Base-by-base conservation (phyloP, 2,329 filamentous ascomycete species). In the Colletotrichum karsti region DNA sequence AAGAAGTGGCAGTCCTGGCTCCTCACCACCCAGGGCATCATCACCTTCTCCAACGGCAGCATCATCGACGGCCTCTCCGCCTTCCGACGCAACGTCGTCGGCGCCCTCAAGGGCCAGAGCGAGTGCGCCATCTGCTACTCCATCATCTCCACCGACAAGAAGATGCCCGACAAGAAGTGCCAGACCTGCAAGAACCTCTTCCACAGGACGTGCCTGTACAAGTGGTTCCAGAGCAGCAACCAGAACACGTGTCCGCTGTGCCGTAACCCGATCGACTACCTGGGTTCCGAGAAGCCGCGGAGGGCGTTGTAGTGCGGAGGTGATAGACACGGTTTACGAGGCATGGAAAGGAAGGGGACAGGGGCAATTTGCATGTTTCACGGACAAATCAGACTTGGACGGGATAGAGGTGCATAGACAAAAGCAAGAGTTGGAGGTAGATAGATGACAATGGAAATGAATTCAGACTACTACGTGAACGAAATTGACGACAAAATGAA, bases 91-190 rank as follows among this genome's bases (percentile, higher is more conserved):
- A 98, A 98, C 78, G 91, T 99, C 12, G 88, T 91, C 13, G 93
- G 94, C 1, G 93, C 93, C 4, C 86, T 99, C 72, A 96, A 97
- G 82, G 96, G 95, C 37, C 95, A 98, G 80, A 93, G 88, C 20
- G 96, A 99, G 79, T 99, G 96, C 77, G 94, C 96, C 9, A 98
- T 98, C 77, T 98, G 95, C 84, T 98, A 98, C 83, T 94, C 91
- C 67, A 94, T 99, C 76, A 93, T 99, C 71, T 93, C 93, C 18
- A 90, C 89, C 7, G 95, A 98, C 78, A 93, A 93, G 84, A 92
- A 92, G 79, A 89, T 97, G 78, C 96, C 96, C 0, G 95, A 96
- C 78, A 98, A 98, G 85, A 87, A 89, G 61, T 99, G 96, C 79
- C 85, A 88, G 51, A 98, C 95, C 2, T 99, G 96, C 86, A 95